These are phyloP conservation scores for Diaporthe sp. DNA, from an alignment of 2,329 filamentous ascomycete genomes.

Conservation along the genomic window DNA sequence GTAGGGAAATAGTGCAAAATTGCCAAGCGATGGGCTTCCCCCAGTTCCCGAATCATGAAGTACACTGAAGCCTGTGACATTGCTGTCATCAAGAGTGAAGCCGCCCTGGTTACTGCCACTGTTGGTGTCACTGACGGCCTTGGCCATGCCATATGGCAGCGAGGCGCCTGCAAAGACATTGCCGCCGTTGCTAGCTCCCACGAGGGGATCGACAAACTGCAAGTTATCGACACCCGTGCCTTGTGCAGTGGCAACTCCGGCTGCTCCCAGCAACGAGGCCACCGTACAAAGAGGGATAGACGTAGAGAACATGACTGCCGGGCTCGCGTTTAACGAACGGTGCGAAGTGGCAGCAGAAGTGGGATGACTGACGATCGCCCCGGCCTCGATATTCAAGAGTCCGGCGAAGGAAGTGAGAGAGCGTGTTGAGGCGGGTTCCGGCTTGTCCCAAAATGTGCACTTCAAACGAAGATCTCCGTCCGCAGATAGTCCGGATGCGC, in stretches of 20 bases:
- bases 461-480: too few species aligned
- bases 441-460: not conserved
- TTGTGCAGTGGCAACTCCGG: slow-evolving; percentile 7
- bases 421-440: too few species aligned
- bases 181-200: slow-evolving; percentile 56
- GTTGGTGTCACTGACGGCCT: slow-evolving; percentile 68
- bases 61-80: slow-evolving; percentile 67
- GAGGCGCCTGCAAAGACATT: slow-evolving; percentile 60
- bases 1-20: slow-evolving; percentile 80
- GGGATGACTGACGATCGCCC: not conserved
- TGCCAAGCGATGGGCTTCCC: slow-evolving; percentile 73
- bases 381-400: not conserved
- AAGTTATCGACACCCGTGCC: slow-evolving; percentile 29
- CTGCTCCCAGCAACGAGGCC: not conserved
- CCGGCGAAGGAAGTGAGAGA: not conserved
- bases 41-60: slow-evolving; percentile 72
- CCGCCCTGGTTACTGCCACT: slow-evolving; percentile 67
- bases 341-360: not conserved
- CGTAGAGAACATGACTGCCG: slow-evolving; percentile 10
- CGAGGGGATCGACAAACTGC: slow-evolving; percentile 51
- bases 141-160: slow-evolving; percentile 64
- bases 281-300: not conserved
- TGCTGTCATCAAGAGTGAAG: slow-evolving; percentile 64
- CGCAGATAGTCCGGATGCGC: not conserved
- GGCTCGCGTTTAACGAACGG: not conserved